Evolutionary conservation across 805 yeast species (phyloP).

Genomic region (Candida ovalis): DNA sequence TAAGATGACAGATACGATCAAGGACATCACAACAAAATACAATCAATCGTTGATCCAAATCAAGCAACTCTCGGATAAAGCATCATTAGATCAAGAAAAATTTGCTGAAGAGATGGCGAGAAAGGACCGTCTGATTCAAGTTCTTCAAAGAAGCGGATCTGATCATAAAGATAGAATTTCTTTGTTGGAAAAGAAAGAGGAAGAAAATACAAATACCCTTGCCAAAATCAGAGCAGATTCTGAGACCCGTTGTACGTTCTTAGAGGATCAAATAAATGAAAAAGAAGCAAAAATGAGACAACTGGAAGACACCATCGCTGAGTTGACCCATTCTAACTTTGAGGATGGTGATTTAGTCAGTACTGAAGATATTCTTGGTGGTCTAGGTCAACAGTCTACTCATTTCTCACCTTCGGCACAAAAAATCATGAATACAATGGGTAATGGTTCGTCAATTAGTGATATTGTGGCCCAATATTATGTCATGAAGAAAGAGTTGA

Average conservation of each 20-base stretch:
- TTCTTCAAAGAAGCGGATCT: constrained; percentile 50
- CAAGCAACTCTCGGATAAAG: constrained; percentile 43
- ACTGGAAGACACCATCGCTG: constrained; percentile 43
- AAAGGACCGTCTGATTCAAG: constrained; percentile 57
- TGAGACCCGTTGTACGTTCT: constrained; percentile 33
- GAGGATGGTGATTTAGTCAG: constrained; percentile 5
- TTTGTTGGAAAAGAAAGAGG: constrained; percentile 48
- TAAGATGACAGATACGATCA: constrained; percentile 32
- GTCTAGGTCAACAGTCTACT: constrained; percentile 13
- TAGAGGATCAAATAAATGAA: constrained; percentile 34
- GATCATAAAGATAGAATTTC: constrained; percentile 50
- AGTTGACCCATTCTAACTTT: constrained; percentile 29
- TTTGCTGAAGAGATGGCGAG: constrained; percentile 54
- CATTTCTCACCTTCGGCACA: constrained; percentile 56
- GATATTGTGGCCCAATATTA: constrained; percentile 63
- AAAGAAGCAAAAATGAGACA: constrained; percentile 37
- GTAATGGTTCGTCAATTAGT: constrained; percentile 55
- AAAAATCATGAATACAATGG: constrained; percentile 40
- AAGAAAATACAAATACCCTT: constrained; percentile 37
- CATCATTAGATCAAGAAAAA: constrained; percentile 41
- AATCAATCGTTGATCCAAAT: constrained; percentile 43
- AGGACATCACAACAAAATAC: constrained; percentile 34
- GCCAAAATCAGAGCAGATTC: constrained; percentile 35
- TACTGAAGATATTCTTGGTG: constrained; percentile 20
- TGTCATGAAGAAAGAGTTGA: constrained; percentile 59